phyloP scores from a whole-genome alignment of 2,329 filamentous ascomycete genomes.

The Ilyonectria sp. region DNA sequence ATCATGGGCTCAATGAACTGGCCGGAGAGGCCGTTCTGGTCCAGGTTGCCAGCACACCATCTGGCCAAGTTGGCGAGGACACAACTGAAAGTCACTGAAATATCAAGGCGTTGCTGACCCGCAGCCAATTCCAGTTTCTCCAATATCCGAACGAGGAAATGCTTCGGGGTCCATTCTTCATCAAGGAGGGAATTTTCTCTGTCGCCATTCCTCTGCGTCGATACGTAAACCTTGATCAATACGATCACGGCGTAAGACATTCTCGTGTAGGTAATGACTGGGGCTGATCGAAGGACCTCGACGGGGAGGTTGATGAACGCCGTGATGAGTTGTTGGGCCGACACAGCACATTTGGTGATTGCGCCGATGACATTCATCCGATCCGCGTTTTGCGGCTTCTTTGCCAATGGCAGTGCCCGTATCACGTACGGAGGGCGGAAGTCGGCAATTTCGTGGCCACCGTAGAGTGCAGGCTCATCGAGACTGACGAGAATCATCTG shows the following conservation, averaged over 20 bases:
- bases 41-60: slow-evolving; percentile 17
- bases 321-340: slow-evolving; percentile 13
- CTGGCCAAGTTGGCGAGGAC: slow-evolving; percentile 16
- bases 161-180: not conserved
- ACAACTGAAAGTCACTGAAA: slow-evolving; percentile 13
- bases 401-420: not conserved
- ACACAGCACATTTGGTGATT: slow-evolving; percentile 4
- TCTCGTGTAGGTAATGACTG: slow-evolving; percentile 29
- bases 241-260: slow-evolving; percentile 27
- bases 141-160: slow-evolving; percentile 7
- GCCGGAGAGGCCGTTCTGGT: not conserved
- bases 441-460: slow-evolving; percentile 24
- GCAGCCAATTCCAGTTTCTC: not conserved
- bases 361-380: slow-evolving; percentile 5
- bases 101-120: slow-evolving; percentile 1
- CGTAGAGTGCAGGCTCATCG: slow-evolving; percentile 27
- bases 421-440: slow-evolving; percentile 34
- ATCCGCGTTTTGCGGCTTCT: not conserved
- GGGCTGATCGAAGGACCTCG: slow-evolving; percentile 11
- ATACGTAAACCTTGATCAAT: slow-evolving; percentile 27
- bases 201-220: not conserved
- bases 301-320: slow-evolving; percentile 8
- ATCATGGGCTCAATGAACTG: slow-evolving; percentile 27
- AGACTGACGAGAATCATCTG: slow-evolving; percentile 28
- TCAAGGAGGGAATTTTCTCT: not conserved